Evolutionary conservation across 2,329 filamentous ascomycete species (phyloP), one percentile per base, ranked within the genome.

Genomic region (Kalaharituber pfeilii): DNA sequence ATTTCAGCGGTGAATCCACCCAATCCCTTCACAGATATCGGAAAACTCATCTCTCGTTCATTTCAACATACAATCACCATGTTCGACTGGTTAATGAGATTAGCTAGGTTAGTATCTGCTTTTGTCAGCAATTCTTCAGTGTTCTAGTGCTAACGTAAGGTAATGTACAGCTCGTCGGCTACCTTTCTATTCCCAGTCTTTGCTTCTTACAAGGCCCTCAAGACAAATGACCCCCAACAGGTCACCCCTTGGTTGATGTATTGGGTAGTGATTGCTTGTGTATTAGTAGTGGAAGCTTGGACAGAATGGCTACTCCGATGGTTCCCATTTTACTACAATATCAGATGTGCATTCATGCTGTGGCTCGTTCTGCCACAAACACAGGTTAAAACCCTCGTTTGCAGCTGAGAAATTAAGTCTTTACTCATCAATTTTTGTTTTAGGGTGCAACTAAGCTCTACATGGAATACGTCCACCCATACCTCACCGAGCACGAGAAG

Each of bases 171-270:
- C 67, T 89, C 86, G 59, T 70, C 89, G 67, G 81, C 84, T 56
- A 93, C 88, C 54, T 87, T 94, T 66, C 80, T 95, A 66, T 93
- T 96, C 67, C 91, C 91, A 51, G 80, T 95, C 60, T 96, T 94
- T 71, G 88, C 89, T 62, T 94, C 89, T 60, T 96, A 95, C 77
- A 96, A 96, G 74, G 89, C 91, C 50, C 82, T 98, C 66, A 89
- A 91, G 71, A 88, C 86, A 15, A 83, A 84, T 52, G 86, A 95
- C 68, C 87, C 88, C 1, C 82, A 86, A 33, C 81, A 93, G 66
- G 76, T 95, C 57, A 86, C 86, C 60, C 89, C 89, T 81, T 98
- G 91, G 91, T 78, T 96, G 62, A 96, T 96, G 84, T 98, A 96
- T 76, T 98, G 89, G 84, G 86, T 94, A 57, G 86, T 94, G 24